Base-by-base conservation (phyloP, 495 filamentous ascomycete species). In the Lichina pygmaea region DNA sequence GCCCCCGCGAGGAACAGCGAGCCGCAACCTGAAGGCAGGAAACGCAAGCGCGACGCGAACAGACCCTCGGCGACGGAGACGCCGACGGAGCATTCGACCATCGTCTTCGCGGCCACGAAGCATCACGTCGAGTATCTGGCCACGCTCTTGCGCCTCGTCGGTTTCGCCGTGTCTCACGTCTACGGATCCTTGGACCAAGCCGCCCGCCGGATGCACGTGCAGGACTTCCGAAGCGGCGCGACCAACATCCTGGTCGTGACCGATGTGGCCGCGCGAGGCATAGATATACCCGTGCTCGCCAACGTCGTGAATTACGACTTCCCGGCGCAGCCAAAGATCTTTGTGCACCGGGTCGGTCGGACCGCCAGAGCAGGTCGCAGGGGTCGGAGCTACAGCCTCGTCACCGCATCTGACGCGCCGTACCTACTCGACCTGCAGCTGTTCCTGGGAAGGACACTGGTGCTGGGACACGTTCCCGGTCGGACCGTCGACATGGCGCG, bases 281-380 rank as follows among this genome's bases (percentile, higher is more conserved):
- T 99, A 49, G 89, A 99, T 75, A 93, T 95, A 50, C 89, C 89
- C 0, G 66, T 92, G 33, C 72, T 99, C 9, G 85, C 83, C 38
- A 94, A 99, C 55, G 89, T 95, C 44, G 89, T 99, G 62, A 95
- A 99, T 64, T 99, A 91, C 64, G 84, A 95, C 50, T 95, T 99
- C 54, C 89, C 89, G 4, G 77, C 86, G 6, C 86, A 95, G 53
- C 85, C 89, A 24, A 99, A 99, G 58, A 73, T 95, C 13, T 95
- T 86, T 52, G 77, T 99, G 48, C 89, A 99, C 58, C 78, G 89
- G 53, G 91, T 99, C 31, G 89, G 89, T 50, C 73, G 89, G 57
- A 95, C 89, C 10, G 89, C 89, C 24, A 72, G 89, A 68, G 89
- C 89, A 40, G 91, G 91, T 7, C 77, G 77, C 48, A 71, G 73